Base-by-base conservation (phyloP, 495 filamentous ascomycete species). In the Friedmanniomyces simplex region DNA sequence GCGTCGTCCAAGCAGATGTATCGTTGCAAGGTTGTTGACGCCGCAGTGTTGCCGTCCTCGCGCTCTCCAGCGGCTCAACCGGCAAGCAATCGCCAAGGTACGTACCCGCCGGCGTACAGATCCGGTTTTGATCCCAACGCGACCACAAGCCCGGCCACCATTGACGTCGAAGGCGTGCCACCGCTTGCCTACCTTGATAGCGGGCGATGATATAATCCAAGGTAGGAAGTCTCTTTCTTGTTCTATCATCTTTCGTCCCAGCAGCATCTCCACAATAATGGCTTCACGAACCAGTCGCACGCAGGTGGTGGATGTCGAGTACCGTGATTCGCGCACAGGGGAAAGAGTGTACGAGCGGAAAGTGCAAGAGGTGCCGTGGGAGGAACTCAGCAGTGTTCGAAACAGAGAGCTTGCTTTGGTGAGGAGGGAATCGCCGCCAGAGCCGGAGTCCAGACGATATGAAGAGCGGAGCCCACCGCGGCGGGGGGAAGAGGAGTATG, bases 361-460 rank as follows among this genome's bases (percentile, higher is more conserved):
- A 20, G 32, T 60, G 12, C 51, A 57, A 32, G 55, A 62, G 54
- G 45, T 57, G 12, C 55, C 59, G 3, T 58, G 47, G 45, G 54
- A 62, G 16, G 54, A 62, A 13, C 11, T 62, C 14, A 43, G 49
- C 12, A 20, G 47, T 24, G 48, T 61, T 2, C 45, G 59, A 25
- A 50, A 52, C 14, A 43, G 59, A 12, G 59, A 61, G 42, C 39
- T 42, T 6, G 59, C 45, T 5, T 20, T 61, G 16, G 54, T 61
- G 20, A 41, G 24, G 20, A 39, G n/a, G 21, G 25, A 22, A 3
- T 49, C 46, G 13, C 20, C 26, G 7, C 25, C 49, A 20, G 12
- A 18, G 25, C 30, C 49, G 49, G 18, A 32, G 51, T 8, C 8
- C 26, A 26, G 43, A 45, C 45, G 52, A 47, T 53, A 48, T 39